Evolutionary conservation across 371 early-diverging fungal genomes (phyloP).

Genomic region (Mucor circinelloides): DNA sequence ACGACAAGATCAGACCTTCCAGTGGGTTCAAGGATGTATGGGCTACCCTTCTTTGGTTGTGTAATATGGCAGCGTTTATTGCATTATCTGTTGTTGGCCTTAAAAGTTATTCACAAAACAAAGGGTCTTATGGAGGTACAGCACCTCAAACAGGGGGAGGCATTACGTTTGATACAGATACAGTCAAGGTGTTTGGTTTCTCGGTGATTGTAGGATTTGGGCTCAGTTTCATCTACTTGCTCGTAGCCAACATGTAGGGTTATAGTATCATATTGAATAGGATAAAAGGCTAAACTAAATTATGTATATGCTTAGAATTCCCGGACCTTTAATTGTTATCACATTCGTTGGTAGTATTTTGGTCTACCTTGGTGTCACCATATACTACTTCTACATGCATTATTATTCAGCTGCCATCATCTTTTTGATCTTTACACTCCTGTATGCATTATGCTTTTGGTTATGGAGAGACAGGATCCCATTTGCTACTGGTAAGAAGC

Average conservation of each 20-base stretch:
- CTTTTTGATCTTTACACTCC: conserved; percentile 45
- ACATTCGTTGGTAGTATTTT: conserved; percentile 54
- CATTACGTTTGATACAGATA: conserved; percentile 41
- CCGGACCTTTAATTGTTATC: conserved; percentile 41
- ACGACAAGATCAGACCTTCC: conserved; percentile 33
- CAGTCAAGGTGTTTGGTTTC: conserved; percentile 57
- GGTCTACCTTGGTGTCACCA: conserved; percentile 54
- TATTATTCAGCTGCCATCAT: conserved; percentile 58
- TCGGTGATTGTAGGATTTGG: conserved; percentile 56
- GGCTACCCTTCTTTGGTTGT: conserved; percentile 66
- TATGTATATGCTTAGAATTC: conserved; percentile 29
- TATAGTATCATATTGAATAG: neutral
- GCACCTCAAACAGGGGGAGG: conserved; percentile 32
- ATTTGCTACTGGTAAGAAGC: conserved; percentile 56
- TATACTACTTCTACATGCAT: conserved; percentile 53
- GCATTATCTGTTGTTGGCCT: conserved; percentile 62
- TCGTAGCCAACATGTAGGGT: conserved; percentile 52
- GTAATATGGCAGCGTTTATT: conserved; percentile 63
- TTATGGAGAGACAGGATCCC: conserved; percentile 58
- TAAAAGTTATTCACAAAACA: conserved; percentile 24
- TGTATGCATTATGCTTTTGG: conserved; percentile 50
- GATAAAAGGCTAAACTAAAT: conserved; percentile 4
- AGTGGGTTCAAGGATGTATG: conserved; percentile 69
- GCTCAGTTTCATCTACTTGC: conserved; percentile 54
- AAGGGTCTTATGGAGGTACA: conserved; percentile 25